A percentile compares a stretch with the other conserved stretches of the same genome.
phyloP scores from a whole-genome alignment of 2,329 filamentous ascomycete species.

The Fusarium fujikuroi region DNA sequence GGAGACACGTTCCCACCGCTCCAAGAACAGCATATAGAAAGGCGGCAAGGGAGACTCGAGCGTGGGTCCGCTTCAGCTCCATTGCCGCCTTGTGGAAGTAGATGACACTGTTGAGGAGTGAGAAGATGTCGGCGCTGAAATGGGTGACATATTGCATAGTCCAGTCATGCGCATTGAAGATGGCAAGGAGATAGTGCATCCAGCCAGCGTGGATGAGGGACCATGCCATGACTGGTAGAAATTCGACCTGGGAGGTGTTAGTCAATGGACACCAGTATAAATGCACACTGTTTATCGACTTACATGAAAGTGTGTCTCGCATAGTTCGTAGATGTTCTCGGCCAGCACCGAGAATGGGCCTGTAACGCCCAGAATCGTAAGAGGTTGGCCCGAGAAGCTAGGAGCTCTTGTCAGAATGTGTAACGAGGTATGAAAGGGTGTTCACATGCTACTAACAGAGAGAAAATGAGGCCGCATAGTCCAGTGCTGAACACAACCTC shows the following conservation, averaged over 20 bases:
- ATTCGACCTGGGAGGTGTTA: conserved; percentile 56
- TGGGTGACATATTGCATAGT: conserved; percentile 77
- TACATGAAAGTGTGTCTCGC: conserved; percentile 64
- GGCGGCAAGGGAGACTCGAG: conserved; percentile 66
- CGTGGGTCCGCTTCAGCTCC: conserved; percentile 69
- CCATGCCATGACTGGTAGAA: conserved; percentile 76
- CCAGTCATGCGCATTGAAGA: conserved; percentile 76
- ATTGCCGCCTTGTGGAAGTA: conserved; percentile 76
- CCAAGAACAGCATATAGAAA: conserved; percentile 74
- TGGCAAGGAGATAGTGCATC: conserved; percentile 72
- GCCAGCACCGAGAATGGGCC: conserved; percentile 74
- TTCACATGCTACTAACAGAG: conserved; percentile 56
- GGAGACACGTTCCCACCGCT: conserved; percentile 69
- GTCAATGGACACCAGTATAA: neutral
- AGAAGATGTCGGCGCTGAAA: conserved; percentile 74
- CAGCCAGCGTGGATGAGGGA: conserved; percentile 72
- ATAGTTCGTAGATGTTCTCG: conserved; percentile 72
- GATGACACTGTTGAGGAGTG: conserved; percentile 73
- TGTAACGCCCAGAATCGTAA: conserved; percentile 73
- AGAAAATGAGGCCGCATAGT: conserved; percentile 71
- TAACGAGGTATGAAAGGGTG: neutral
- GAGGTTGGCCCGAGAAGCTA: conserved; percentile 67
- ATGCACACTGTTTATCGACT: conserved; percentile 15
- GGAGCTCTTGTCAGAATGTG: neutral
- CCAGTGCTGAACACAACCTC: conserved; percentile 75